Base-by-base conservation (phyloP, 768 basidiomycete species). In the Leucocoprinus sp. region DNA sequence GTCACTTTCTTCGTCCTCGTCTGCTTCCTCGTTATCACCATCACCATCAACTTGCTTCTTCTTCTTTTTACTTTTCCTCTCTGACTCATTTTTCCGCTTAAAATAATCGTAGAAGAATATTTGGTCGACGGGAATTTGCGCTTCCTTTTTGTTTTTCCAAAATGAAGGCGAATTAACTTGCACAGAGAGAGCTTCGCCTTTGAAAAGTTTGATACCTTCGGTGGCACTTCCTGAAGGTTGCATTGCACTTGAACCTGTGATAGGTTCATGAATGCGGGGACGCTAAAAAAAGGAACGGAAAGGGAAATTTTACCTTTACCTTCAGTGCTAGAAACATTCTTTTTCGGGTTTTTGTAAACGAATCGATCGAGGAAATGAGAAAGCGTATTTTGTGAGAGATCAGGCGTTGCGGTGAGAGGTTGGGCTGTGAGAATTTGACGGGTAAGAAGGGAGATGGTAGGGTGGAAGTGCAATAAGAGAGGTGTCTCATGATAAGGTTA, bases 341-440 rank as follows among this genome's bases (percentile, higher is more conserved):
- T 82, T 68, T 97, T 98, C 1, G 93, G 83, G 60, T 98, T 97
- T 63, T 93, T 90, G 70, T 91, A 97, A 34, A 97, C 89, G 66
- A 98, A 97, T 2, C 93, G 80, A 59, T 98, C 96, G 31, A 98
- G 76, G 77, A 99, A 97, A 56, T 93, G 89, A 0, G 88, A 83
- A 18, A 97, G 77, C 0, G 93, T 93, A 66, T 96, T 93, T 46
- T 92, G 80, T 8, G 88, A 82, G 38, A 99, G 83, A 57, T 98
- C 93, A 0, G 90, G 75, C 7, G 78, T 83, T 8, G 87, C 84
- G 0, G 90, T 89, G 8, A 97, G 66, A 0, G 84, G 82, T 38
- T 82, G 71, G 6, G 73, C 75, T 1, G 68, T 57, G 39, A 97
- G 74, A 8, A 99, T 75, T 58, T 96, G 89, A 5, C 75, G 75